Conservation (phyloP, 2,329 filamentous ascomycete genomes). For the Colletotrichum incanum region DNA sequence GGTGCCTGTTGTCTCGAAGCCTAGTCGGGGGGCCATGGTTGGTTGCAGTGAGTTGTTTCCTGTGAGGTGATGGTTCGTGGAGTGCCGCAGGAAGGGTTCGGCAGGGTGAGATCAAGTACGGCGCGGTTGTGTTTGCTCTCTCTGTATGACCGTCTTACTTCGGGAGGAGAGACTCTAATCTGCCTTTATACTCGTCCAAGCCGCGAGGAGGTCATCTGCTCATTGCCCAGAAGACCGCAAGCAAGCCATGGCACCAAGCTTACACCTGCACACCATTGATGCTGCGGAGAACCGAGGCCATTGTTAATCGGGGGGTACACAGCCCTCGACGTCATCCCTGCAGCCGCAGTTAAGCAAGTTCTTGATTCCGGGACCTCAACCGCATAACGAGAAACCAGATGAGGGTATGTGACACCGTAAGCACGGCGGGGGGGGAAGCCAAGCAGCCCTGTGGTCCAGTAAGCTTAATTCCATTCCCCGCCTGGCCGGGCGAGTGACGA, state of each 20-base stretch:
- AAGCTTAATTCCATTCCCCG: not conserved
- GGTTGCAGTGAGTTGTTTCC: not conserved
- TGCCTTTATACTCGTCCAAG: not conserved
- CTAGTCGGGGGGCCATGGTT: conserved; percentile 26
- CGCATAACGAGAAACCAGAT: not conserved
- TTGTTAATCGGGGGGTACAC: no score
- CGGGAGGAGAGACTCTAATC: not conserved
- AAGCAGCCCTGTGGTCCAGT: not conserved
- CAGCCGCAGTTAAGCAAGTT: not conserved
- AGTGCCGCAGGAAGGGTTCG: no score
- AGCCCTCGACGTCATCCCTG: not conserved
- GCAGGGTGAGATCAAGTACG: not conserved
- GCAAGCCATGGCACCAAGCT: not conserved
- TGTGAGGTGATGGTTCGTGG: not conserved
- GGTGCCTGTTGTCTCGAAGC: conserved; percentile 44
- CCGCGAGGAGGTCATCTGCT: not conserved
- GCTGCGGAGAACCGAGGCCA: not conserved
- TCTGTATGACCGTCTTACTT: not conserved
- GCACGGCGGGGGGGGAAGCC: not conserved
- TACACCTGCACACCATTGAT: not conserved
- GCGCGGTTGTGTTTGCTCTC: not conserved
- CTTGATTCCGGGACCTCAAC: not conserved
- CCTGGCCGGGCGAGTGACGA: not conserved
- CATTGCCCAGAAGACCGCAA: not conserved
- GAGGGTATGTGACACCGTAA: not conserved